Percentiles rank a stretch among this genome's conserved stretches.
Conservation (phyloP, 192 early-diverging fungal genomes). For the Backusella sp. region DNA sequence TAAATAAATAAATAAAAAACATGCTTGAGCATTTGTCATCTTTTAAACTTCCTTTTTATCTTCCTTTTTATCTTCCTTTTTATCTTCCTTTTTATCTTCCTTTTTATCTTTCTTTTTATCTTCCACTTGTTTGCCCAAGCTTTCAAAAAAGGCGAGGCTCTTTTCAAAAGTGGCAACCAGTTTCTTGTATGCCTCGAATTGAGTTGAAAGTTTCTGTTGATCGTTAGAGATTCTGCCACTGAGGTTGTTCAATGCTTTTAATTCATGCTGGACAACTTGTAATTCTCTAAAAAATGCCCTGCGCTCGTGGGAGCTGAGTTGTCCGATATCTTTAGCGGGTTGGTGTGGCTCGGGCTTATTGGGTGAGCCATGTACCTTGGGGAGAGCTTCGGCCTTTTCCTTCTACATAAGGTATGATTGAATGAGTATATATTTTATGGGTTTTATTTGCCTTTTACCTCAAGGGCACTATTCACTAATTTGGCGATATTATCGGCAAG, state of each 20-base stretch:
- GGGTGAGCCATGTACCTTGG: neutral
- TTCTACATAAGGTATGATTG: neutral
- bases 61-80: too few relatives aligned
- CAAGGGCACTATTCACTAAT: neutral
- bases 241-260: neutral
- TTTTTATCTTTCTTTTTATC: too few relatives aligned
- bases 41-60: neutral
- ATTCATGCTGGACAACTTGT: neutral
- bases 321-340: neutral
- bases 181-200: neutral
- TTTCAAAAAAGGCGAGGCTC: neutral
- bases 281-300: neutral
- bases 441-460: neutral
- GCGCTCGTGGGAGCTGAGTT: neutral
- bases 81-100: neutral
- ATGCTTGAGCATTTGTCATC: neutral
- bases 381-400: neutral
- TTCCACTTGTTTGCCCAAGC: neutral
- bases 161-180: neutral
- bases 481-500: neutral
- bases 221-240: neutral
- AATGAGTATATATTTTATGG: too few relatives aligned
- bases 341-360: neutral
- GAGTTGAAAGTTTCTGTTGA: neutral
- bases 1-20: neutral